Evolutionary conservation across 345 rosid genomes (phyloP).

Genomic region (Conringia planisiliqua): DNA sequence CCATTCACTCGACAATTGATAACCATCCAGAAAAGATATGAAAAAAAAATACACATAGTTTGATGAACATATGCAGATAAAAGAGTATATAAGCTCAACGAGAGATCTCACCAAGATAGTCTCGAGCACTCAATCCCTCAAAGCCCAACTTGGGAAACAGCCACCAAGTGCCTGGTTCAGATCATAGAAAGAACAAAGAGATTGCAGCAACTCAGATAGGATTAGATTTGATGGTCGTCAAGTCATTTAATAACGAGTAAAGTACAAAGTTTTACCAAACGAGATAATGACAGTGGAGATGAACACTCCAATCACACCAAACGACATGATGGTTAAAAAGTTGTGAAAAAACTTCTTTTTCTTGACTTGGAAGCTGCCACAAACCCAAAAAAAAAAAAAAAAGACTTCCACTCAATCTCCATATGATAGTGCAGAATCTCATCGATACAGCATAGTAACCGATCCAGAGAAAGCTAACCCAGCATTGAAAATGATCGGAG

Average conservation of each 20-base stretch:
- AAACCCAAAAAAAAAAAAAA: neutral
- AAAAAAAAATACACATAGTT: neutral
- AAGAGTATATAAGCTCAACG: neutral
- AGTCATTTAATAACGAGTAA: neutral
- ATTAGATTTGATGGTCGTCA: neutral
- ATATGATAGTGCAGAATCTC: neutral
- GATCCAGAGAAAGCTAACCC: conserved; percentile 50
- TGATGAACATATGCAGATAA: neutral
- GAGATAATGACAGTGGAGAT: conserved; percentile 58
- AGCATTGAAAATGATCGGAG: conserved; percentile 94
- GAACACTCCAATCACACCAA: conserved; percentile 77
- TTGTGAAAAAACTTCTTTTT: conserved; percentile 88
- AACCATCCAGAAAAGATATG: neutral
- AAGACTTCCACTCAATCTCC: neutral
- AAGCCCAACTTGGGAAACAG: conserved; percentile 65
- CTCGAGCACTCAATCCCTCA: conserved; percentile 48
- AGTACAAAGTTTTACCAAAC: conserved; percentile 44
- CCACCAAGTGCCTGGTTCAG: conserved; percentile 73
- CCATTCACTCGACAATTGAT: conserved; percentile 5
- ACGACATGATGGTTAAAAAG: conserved; percentile 74
- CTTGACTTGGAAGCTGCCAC: conserved; percentile 87
- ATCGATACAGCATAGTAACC: neutral
- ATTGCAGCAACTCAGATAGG: neutral
- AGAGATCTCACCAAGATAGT: conserved; percentile 64
- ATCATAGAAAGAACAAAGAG: conserved; percentile 14